Base-by-base conservation (phyloP, 192 early-diverging fungal species). In the Geosiphon pyriformis region DNA sequence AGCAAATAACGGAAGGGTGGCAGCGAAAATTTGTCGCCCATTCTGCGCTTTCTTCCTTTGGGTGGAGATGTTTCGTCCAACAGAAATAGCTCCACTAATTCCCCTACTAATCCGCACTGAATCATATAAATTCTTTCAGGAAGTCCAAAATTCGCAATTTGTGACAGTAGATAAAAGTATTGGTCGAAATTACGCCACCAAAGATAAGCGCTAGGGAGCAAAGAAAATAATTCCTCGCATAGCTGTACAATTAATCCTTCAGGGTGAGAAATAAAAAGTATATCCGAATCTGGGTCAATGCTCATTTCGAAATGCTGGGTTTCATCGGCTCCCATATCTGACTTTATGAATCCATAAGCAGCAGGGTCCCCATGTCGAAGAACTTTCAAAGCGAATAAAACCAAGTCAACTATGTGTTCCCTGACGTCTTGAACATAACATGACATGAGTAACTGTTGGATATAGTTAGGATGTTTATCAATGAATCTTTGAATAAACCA, bases 11-110 rank as follows among this genome's bases (percentile, higher is more conserved):
- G 60, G 54, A 79, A 79, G 4, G 74, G 56, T 2, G 77, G 77
- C 23, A 73, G 70, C 1, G 77, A 75, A 60, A 79, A 79, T 66
- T 79, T 79, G 60, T 79, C 77, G 23, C 77, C 77, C 77, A 79
- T 79, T 61, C 70, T 75, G 61, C 70, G 68, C 56, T 76, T 74
- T 58, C 72, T 69, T 49, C 55, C 50, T 49, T 69, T 69, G 20
- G 34, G 29, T 22, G 72, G 71, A 26, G 46, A 33, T 23, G 50
- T 68, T 52, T 79, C 77, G 31, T 79, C 77, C 37, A 66, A 52
- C 8, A 72, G 59, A 27, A 75, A 79, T 52, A 79, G 67, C 32
- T 73, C 69, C 7, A 71, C 50, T 10, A 76, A 60, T 20, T 73
- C 71, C 3, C 74, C 58, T 20, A 79, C 20, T 23, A 73, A 73